phyloP scores from a whole-genome alignment of 1,284 basidiomycete genomes.

The Heterobasidion occidentale region DNA sequence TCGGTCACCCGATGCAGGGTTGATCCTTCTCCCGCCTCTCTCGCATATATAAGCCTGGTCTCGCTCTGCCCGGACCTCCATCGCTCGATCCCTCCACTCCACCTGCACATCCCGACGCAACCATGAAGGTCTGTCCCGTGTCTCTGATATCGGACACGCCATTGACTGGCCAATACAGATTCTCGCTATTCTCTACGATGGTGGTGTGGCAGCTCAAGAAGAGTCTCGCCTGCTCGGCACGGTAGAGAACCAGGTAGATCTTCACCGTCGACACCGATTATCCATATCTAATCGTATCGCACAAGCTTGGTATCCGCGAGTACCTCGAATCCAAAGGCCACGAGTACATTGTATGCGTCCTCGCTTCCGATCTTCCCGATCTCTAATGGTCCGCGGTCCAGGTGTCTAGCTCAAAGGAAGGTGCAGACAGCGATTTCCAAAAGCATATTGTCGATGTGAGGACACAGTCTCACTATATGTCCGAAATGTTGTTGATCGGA shows the following conservation, averaged over 20 bases:
- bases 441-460: conserved; percentile 71
- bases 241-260: conserved; percentile 43
- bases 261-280: neutral
- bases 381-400: conserved; percentile 19
- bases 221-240: conserved; percentile 80
- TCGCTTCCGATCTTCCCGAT: conserved; percentile 5
- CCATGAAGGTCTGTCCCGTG: neutral
- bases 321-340: conserved; percentile 69
- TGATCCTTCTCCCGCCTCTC: neutral
- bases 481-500: conserved; percentile 14
- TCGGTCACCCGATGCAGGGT: neutral
- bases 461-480: neutral
- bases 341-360: conserved; percentile 47
- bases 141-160: neutral
- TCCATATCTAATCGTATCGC: neutral
- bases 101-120: neutral
- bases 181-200: conserved; percentile 70
- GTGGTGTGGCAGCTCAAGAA: conserved; percentile 57
- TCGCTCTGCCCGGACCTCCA: neutral
- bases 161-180: conserved; percentile 36
- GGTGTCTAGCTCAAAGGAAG: conserved; percentile 82
- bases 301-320: conserved; percentile 65
- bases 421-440: conserved; percentile 72
- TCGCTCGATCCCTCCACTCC: neutral
- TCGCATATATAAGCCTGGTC: neutral